Percentiles rank a stretch among this genome's conserved stretches.
phyloP scores from a whole-genome alignment of 768 basidiomycete genomes.

The Porphyrellus cyaneotinctus region DNA sequence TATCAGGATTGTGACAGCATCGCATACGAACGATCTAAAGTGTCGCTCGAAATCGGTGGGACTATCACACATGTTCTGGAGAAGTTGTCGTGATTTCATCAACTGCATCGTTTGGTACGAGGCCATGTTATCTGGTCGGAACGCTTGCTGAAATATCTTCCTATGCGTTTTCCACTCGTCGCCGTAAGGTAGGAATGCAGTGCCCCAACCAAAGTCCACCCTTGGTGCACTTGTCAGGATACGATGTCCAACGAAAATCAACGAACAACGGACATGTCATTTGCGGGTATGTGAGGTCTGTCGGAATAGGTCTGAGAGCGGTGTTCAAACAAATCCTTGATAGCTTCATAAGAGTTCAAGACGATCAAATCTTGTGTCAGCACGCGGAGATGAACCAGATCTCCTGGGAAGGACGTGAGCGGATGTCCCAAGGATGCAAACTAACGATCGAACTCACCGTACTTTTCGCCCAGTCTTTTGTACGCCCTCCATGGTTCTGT shows the following conservation, averaged over 20 bases:
- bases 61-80: slow-evolving; percentile 2
- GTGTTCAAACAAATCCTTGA: slow-evolving; percentile 2
- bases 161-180: slow-evolving; percentile 5
- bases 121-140: background rate
- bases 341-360: slow-evolving; percentile 8
- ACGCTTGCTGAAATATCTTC: slow-evolving; percentile 3
- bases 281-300: slow-evolving; percentile 3
- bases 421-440: background rate
- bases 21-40: slow-evolving; percentile 5
- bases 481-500: slow-evolving; percentile 6
- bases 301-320: slow-evolving; percentile 8
- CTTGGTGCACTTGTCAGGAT: background rate
- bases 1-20: background rate
- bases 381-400: slow-evolving; percentile 5
- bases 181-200: slow-evolving; percentile 3
- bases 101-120: background rate
- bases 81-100: background rate
- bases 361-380: slow-evolving; percentile 8
- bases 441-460: background rate
- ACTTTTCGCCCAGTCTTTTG: slow-evolving; percentile 5
- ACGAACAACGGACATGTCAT: background rate
- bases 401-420: background rate
- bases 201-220: slow-evolving; percentile 5
- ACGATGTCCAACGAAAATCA: background rate
- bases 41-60: slow-evolving; percentile 4